These are phyloP conservation scores for Chrysoporthe austroafricana DNA, from an alignment of 2,329 filamentous ascomycete genomes.

Conservation along the genomic window DNA sequence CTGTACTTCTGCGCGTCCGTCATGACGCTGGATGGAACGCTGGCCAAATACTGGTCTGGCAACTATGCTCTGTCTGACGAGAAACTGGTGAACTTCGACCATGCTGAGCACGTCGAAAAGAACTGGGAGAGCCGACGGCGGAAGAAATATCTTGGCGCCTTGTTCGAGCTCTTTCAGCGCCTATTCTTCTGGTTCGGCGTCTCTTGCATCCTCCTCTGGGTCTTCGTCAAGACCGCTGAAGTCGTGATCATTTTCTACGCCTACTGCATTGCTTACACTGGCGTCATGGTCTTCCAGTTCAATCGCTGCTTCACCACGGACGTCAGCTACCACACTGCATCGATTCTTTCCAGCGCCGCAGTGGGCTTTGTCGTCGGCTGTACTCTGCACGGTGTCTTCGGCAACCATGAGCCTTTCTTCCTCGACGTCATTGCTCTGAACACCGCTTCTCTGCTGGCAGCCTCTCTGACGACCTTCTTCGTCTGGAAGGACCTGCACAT, in stretches of 20 bases:
- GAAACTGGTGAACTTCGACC: constrained; percentile 37
- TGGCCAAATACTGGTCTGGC: constrained; percentile 42
- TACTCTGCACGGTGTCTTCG: constrained; percentile 37
- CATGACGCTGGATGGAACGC: constrained; percentile 42
- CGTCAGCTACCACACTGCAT: constrained; percentile 39
- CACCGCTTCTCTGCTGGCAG: constrained; percentile 38
- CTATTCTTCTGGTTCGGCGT: constrained; percentile 40
- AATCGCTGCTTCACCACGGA: constrained; percentile 46
- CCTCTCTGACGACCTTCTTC: constrained; percentile 38
- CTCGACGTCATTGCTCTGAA: constrained; percentile 40
- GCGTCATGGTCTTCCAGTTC: constrained; percentile 45
- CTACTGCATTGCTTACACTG: constrained; percentile 42
- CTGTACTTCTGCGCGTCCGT: constrained; percentile 45
- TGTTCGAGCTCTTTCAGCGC: constrained; percentile 37
- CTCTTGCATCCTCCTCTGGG: constrained; percentile 40
- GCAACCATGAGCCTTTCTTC: constrained; percentile 35
- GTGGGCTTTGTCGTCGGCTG: constrained; percentile 40
- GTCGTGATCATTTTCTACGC: constrained; percentile 41
- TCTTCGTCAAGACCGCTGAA: constrained; percentile 38
- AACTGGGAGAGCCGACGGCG: constrained; percentile 33
- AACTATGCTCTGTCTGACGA: constrained; percentile 40
- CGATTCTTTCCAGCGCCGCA: constrained; percentile 39
- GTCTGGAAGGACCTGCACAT: constrained; percentile 36
- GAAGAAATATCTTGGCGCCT: constrained; percentile 33
- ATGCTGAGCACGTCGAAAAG: constrained; percentile 33